phyloP scores from a whole-genome alignment of 768 basidiomycete species.

The Mycena haematopus region DNA sequence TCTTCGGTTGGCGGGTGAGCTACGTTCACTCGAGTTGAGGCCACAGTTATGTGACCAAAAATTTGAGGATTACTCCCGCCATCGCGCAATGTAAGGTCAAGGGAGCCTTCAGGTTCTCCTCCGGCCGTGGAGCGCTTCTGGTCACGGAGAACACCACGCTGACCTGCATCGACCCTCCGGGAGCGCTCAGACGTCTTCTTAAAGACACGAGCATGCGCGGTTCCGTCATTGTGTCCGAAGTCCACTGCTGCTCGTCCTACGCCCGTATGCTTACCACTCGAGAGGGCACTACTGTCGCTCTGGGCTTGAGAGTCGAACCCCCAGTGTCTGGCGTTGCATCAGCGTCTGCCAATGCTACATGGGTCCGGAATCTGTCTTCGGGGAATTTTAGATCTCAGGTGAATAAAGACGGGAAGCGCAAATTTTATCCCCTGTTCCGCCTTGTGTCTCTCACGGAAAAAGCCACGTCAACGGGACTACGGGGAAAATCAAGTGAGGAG shows the following conservation, averaged over 20 bases:
- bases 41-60: background rate
- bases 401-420: slow-evolving; percentile 25
- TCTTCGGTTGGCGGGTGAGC: slow-evolving; percentile 15
- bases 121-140: slow-evolving; percentile 39
- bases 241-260: slow-evolving; percentile 41
- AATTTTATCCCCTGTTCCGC: slow-evolving; percentile 37
- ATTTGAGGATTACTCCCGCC: slow-evolving; percentile 17
- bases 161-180: slow-evolving; percentile 35
- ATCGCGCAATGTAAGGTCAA: slow-evolving; percentile 36
- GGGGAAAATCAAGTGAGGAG: no score
- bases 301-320: no score
- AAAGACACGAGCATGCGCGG: slow-evolving; percentile 33
- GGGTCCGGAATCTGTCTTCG: slow-evolving; percentile 35
- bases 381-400: slow-evolving; percentile 38
- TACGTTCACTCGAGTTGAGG: background rate
- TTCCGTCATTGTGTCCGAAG: slow-evolving; percentile 40
- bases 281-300: slow-evolving; percentile 30
- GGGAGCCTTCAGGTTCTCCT: slow-evolving; percentile 37
- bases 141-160: slow-evolving; percentile 39
- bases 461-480: slow-evolving; percentile 40
- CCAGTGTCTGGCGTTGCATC: slow-evolving; percentile 29
- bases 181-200: slow-evolving; percentile 36
- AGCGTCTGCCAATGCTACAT: slow-evolving; percentile 25
- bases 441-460: slow-evolving; percentile 38
- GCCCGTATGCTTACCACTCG: slow-evolving; percentile 36